Evolutionary conservation across 805 yeast genomes (phyloP).

Genomic region (Kluyveromyces dobzhanskii): DNA sequence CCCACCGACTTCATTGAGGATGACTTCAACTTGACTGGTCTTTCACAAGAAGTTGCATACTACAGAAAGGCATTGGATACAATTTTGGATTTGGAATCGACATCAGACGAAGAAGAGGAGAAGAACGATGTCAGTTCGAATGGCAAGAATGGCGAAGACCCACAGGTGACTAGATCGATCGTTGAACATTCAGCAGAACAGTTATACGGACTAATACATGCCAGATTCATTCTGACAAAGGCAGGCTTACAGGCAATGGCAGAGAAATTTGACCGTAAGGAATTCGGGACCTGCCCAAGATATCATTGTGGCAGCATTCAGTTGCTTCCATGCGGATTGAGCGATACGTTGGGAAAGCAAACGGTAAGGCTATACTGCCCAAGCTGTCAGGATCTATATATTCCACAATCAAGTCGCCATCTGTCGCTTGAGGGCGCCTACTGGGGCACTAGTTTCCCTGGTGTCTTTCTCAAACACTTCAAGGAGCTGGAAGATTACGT

Average conservation of each 20-base stretch:
- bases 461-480: constrained; percentile 80
- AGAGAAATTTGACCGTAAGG: constrained; percentile 81
- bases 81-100: constrained; percentile 70
- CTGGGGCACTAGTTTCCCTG: constrained; percentile 94
- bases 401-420: constrained; percentile 82
- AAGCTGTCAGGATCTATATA: constrained; percentile 82
- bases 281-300: constrained; percentile 89
- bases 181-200: constrained; percentile 88
- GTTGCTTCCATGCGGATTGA: constrained; percentile 82
- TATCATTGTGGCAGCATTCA: constrained; percentile 85
- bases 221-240: constrained; percentile 79
- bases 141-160: constrained; percentile 19
- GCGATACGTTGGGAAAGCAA: constrained; percentile 85
- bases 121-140: constrained; percentile 14
- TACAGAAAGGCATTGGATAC: constrained; percentile 88
- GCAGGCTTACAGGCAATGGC: constrained; percentile 89
- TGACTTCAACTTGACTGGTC: constrained; percentile 91
- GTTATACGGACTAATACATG: constrained; percentile 89
- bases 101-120: constrained; percentile 32
- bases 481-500: constrained; percentile 83
- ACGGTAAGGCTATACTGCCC: constrained; percentile 93
- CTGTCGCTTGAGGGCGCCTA: constrained; percentile 91
- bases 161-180: constrained; percentile 45
- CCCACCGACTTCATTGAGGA: constrained; percentile 90
- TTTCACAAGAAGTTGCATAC: constrained; percentile 76